phyloP scores from a whole-genome alignment of 768 basidiomycete genomes.

The Postia placenta region DNA sequence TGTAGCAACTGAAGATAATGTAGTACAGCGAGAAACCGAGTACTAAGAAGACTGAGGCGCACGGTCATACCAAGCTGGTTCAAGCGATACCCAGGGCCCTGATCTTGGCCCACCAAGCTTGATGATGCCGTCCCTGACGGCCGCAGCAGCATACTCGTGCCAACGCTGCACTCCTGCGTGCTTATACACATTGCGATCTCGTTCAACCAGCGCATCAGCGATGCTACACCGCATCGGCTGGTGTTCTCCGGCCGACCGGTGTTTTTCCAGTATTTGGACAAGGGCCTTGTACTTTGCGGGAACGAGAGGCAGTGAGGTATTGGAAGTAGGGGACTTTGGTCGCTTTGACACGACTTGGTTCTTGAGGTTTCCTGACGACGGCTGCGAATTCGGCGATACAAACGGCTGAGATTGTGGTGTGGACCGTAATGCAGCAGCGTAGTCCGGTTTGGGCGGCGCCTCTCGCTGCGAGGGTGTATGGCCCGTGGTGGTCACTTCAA shows the following conservation, averaged over 20 bases:
- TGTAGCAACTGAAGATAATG: no score
- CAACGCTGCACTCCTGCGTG: neutral
- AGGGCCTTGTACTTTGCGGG: neutral
- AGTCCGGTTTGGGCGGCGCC: neutral
- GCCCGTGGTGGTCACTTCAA: neutral
- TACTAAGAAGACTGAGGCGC: no score
- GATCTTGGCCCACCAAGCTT: neutral
- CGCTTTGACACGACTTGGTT: no score
- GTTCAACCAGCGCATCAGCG: neutral
- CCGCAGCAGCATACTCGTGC: neutral
- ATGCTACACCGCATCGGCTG: neutral
- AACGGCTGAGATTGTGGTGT: neutral
- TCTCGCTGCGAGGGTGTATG: neutral
- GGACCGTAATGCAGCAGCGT: neutral
- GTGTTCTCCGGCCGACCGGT: neutral
- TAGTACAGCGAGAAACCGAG: no score
- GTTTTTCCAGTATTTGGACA: neutral
- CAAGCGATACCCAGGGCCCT: slow-evolving; percentile 1
- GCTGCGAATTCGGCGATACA: neutral
- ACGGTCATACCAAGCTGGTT: slow-evolving; percentile 2
- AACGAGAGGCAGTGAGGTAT: neutral
- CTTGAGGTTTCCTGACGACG: neutral
- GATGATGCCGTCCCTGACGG: neutral
- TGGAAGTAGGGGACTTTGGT: no score
- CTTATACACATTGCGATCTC: neutral